phyloP scores from a whole-genome alignment of 2,329 filamentous ascomycete genomes.

The Aspergillus tubingensis region DNA sequence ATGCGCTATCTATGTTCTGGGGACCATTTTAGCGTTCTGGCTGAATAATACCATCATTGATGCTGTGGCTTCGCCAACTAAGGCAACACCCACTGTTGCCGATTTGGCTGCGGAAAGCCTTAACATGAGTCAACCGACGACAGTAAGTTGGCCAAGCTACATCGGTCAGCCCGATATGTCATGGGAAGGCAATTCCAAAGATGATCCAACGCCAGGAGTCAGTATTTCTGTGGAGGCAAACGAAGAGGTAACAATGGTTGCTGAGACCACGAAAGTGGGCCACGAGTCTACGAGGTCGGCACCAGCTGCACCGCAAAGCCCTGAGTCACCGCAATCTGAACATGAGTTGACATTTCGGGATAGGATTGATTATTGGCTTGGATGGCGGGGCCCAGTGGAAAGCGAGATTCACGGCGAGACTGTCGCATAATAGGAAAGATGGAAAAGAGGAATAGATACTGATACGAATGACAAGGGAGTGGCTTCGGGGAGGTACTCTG shows the following conservation, averaged over 20 bases:
- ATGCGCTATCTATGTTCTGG: background rate
- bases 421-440: background rate
- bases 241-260: background rate
- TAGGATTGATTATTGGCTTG: constrained; percentile 35
- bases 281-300: background rate
- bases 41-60: background rate
- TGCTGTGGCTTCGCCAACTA: background rate
- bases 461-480: background rate
- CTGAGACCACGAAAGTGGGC: background rate
- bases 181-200: background rate
- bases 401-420: background rate
- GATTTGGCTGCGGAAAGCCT: background rate
- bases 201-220: background rate
- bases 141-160: background rate
- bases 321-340: background rate
- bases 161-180: background rate
- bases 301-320: background rate
- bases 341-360: constrained; percentile 24
- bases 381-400: constrained; percentile 33
- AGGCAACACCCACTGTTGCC: background rate
- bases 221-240: background rate
- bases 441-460: background rate
- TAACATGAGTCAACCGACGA: background rate
- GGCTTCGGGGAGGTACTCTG: background rate
- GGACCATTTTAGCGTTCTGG: background rate